A percentile compares a stretch with the other conserved stretches of the same genome.
These are phyloP conservation scores for Globisporangium viniferum DNA, from an alignment of 352 stramenopile species.

Conservation along the genomic window DNA sequence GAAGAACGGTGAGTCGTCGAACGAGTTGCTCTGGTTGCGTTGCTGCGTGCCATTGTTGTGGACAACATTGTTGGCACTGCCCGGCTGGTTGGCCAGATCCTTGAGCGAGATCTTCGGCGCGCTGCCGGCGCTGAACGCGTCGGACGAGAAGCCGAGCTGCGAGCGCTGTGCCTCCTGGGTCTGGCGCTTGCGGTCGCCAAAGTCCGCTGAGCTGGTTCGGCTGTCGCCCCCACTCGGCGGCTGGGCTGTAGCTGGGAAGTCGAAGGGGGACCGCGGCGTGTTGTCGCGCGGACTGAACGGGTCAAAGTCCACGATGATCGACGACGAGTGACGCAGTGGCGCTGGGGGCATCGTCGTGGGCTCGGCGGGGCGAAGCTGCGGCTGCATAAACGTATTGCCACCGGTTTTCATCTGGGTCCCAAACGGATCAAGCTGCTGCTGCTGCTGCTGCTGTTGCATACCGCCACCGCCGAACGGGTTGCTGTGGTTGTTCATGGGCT, in stretches of 20 bases:
- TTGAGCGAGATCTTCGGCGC: constrained; percentile 45
- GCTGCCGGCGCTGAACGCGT: constrained; percentile 33
- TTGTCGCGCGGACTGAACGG: constrained; percentile 59
- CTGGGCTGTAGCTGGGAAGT: constrained; percentile 21
- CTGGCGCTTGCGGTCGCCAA: constrained; percentile 43
- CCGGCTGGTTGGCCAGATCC: constrained; percentile 20
- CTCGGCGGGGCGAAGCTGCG: constrained; percentile 24
- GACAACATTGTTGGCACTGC: constrained; percentile 16
- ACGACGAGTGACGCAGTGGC: constrained; percentile 28
- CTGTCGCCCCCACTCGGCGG: neutral
- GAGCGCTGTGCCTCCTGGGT: constrained; percentile 66
- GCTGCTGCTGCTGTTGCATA: neutral
- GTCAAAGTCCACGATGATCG: constrained; percentile 70
- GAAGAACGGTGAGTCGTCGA: constrained; percentile 61
- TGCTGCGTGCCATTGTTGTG: constrained; percentile 14
- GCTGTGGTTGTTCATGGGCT: constrained; percentile 57
- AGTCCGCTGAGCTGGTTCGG: constrained; percentile 1
- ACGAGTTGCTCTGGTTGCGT: constrained; percentile 11
- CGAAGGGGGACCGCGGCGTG: constrained; percentile 49
- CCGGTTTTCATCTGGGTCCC: constrained; percentile 25
- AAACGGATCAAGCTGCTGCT: constrained; percentile 46
- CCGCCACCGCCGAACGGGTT: constrained; percentile 23
- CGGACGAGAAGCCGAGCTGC: constrained; percentile 51
- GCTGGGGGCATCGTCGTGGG: constrained; percentile 25
- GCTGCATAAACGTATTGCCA: constrained; percentile 4